phyloP scores from a whole-genome alignment of 1,139 yeast genomes.

The Blastobotrys indianensis region DNA sequence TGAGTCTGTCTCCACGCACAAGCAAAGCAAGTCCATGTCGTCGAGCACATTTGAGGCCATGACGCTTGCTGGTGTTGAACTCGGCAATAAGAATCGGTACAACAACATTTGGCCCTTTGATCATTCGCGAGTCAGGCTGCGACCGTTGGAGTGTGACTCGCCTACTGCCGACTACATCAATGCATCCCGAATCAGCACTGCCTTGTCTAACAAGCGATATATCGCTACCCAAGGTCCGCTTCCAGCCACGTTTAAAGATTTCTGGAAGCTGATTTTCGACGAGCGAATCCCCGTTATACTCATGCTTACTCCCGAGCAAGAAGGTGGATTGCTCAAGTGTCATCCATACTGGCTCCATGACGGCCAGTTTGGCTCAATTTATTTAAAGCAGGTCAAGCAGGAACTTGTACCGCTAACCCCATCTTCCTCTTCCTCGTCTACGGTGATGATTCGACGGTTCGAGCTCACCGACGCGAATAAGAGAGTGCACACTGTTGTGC shows the following conservation, averaged over 20 bases:
- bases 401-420: conserved; percentile 13
- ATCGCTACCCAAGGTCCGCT: conserved; percentile 88
- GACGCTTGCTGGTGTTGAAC: conserved; percentile 56
- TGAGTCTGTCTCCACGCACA: too few species aligned
- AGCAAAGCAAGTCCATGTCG: not conserved
- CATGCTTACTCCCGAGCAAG: conserved; percentile 57
- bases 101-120: conserved; percentile 79
- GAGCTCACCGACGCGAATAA: conserved; percentile 12
- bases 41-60: not conserved
- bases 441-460: conserved; percentile 23
- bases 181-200: conserved; percentile 48
- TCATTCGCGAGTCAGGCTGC: conserved; percentile 62
- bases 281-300: conserved; percentile 59
- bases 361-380: conserved; percentile 27
- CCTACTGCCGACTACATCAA: conserved; percentile 47
- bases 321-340: conserved; percentile 49
- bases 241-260: conserved; percentile 68
- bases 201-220: conserved; percentile 39
- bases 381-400: conserved; percentile 19
- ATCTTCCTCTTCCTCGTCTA: conserved; percentile 10
- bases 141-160: conserved; percentile 20
- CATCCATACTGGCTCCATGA: conserved; percentile 48
- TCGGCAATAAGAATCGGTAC: conserved; percentile 66
- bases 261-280: conserved; percentile 69
- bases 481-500: conserved; percentile 40